Percentiles rank a stretch among this genome's conserved stretches.
These are phyloP conservation scores for Coemansia sp. DNA, from an alignment of 192 early-diverging fungal species.

Conservation along the genomic window DNA sequence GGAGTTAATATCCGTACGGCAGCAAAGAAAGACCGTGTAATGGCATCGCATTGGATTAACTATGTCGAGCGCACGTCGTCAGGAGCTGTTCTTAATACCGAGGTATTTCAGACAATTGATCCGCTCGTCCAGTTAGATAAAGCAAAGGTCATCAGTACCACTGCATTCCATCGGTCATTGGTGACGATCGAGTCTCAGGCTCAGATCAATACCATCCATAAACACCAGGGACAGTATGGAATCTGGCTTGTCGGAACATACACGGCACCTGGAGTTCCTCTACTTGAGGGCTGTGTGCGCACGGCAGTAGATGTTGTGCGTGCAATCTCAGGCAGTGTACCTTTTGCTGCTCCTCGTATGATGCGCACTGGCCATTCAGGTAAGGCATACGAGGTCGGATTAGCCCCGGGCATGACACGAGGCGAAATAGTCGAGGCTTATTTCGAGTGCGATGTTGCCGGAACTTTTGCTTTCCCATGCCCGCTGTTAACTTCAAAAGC, in stretches of 20 bases:
- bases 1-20: slow-evolving; percentile 48
- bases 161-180: slow-evolving; percentile 60
- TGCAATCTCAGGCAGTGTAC: slow-evolving; percentile 24
- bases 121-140: slow-evolving; percentile 50
- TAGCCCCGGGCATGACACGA: slow-evolving; percentile 28
- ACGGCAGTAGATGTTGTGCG: slow-evolving; percentile 57
- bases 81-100: slow-evolving; percentile 25
- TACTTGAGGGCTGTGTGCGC: slow-evolving; percentile 64
- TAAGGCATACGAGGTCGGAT: slow-evolving; percentile 29
- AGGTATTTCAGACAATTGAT: slow-evolving; percentile 64
- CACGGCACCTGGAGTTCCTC: slow-evolving; percentile 60
- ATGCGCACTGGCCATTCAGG: slow-evolving; percentile 3
- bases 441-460: slow-evolving; percentile 35
- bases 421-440: slow-evolving; percentile 40
- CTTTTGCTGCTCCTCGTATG: slow-evolving; percentile 26
- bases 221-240: slow-evolving; percentile 26
- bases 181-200: slow-evolving; percentile 58
- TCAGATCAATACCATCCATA: slow-evolving; percentile 52
- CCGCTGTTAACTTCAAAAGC: slow-evolving; percentile 1
- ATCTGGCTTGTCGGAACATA: slow-evolving; percentile 64
- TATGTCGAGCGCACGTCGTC: slow-evolving; percentile 53
- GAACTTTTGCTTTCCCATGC: slow-evolving; percentile 21
- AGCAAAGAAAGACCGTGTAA: slow-evolving; percentile 10
- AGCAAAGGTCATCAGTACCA: slow-evolving; percentile 37
- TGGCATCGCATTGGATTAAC: slow-evolving; percentile 53